Percentiles rank a stretch among this genome's conserved stretches.
Conservation (phyloP, 1,284 basidiomycete species). For the Athelia sp. region DNA sequence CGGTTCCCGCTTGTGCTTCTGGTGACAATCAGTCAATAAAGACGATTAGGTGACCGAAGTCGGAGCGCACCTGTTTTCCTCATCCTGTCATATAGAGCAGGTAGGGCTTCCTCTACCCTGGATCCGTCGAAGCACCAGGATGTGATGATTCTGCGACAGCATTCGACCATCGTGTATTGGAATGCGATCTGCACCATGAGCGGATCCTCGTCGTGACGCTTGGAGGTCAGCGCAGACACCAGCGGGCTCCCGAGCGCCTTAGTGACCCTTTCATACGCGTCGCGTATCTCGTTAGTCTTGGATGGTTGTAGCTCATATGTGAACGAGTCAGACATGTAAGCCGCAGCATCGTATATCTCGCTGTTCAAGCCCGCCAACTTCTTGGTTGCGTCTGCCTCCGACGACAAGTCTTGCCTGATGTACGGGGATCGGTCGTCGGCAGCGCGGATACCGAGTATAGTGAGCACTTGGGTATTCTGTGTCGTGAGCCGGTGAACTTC, state of each 20-base stretch:
- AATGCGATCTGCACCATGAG: slow-evolving; percentile 27
- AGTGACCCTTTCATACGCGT: not conserved
- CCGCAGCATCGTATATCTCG: slow-evolving; percentile 28
- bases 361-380: slow-evolving; percentile 27
- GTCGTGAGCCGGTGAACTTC: not conserved
- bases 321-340: slow-evolving; percentile 28
- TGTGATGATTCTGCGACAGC: slow-evolving; percentile 20
- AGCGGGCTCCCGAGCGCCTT: slow-evolving; percentile 15
- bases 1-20: slow-evolving; percentile 18
- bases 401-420: slow-evolving; percentile 24
- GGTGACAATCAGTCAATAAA: not conserved
- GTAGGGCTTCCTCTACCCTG: slow-evolving; percentile 13
- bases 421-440: slow-evolving; percentile 30
- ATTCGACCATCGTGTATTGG: slow-evolving; percentile 21
- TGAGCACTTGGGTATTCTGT: not conserved
- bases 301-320: slow-evolving; percentile 6
- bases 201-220: slow-evolving; percentile 21
- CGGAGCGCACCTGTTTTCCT: slow-evolving; percentile 17
- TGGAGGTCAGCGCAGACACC: slow-evolving; percentile 20
- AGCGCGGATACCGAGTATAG: slow-evolving; percentile 24
- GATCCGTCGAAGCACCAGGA: slow-evolving; percentile 25
- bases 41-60: slow-evolving; percentile 13
- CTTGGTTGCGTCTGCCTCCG: slow-evolving; percentile 25
- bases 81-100: slow-evolving; percentile 21
- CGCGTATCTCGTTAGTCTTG: not conserved